A percentile compares a stretch with the other conserved stretches of the same genome.
Evolutionary conservation across 805 yeast genomes (phyloP).

Genomic region (Candida michaelii): DNA sequence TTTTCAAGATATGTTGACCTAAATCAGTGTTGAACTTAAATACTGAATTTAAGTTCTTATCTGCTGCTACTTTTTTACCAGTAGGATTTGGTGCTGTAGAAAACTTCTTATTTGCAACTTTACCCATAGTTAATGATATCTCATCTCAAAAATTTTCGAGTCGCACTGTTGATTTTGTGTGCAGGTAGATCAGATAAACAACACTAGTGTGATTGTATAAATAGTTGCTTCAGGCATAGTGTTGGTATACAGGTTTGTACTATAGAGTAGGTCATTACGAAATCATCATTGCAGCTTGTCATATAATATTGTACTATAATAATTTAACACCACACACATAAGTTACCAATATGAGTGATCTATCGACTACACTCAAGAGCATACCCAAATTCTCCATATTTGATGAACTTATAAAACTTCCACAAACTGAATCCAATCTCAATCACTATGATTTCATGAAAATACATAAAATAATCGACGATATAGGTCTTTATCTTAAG

Average conservation of each 20-base stretch:
- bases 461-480: constrained; percentile 28
- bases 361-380: constrained; percentile 18
- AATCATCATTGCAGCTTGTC: no score
- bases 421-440: constrained; percentile 13
- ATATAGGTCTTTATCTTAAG: constrained; percentile 24
- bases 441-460: constrained; percentile 27
- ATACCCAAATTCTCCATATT: constrained; percentile 23
- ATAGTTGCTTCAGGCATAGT: no score
- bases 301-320: no score
- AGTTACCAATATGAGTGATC: no score
- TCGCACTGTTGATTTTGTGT: constrained; percentile 5
- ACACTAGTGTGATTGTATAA: no score
- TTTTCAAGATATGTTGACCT: constrained; percentile 95
- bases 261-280: no score
- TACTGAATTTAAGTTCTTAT: constrained; percentile 72
- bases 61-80: constrained; percentile 63
- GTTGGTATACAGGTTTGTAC: no score
- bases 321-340: no score
- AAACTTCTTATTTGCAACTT: constrained; percentile 65
- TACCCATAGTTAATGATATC: constrained; percentile 45
- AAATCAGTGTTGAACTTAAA: constrained; percentile 96
- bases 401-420: constrained; percentile 22
- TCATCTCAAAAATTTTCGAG: constrained; percentile 7
- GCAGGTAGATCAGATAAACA: constrained; percentile 6
- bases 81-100: constrained; percentile 45